Percentiles rank a stretch among this genome's conserved stretches.
phyloP scores from a whole-genome alignment of 768 basidiomycete species.

The Suillus tomentosus region DNA sequence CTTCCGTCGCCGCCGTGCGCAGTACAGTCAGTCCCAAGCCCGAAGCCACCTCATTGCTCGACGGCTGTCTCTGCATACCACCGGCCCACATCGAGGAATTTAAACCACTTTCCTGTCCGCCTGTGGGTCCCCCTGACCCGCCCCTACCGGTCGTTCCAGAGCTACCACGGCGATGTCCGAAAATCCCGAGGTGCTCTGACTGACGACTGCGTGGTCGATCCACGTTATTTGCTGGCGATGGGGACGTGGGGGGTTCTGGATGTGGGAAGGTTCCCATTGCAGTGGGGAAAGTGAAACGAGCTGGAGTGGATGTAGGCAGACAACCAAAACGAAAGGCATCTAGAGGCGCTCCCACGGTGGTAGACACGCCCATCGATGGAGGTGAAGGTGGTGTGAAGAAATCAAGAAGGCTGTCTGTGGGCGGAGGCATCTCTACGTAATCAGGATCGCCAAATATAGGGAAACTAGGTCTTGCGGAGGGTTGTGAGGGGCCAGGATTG shows the following conservation, averaged over 20 bases:
- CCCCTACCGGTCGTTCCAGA: constrained; percentile 34
- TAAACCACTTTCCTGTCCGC: constrained; percentile 34
- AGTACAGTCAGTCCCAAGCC: constrained; percentile 45
- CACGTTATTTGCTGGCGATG: constrained; percentile 33
- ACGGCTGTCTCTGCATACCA: constrained; percentile 33
- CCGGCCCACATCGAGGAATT: constrained; percentile 33
- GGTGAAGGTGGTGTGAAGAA: constrained; percentile 50
- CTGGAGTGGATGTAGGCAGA: constrained; percentile 54
- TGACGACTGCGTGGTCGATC: constrained; percentile 38
- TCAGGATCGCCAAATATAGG: constrained; percentile 43
- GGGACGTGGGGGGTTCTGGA: constrained; percentile 37
- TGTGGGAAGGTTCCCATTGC: constrained; percentile 39
- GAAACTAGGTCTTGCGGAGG: constrained; percentile 29
- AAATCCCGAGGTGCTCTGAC: constrained; percentile 32
- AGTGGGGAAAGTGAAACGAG: constrained; percentile 39
- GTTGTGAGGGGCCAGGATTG: constrained; percentile 13
- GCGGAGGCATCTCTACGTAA: constrained; percentile 46
- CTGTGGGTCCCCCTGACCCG: constrained; percentile 29
- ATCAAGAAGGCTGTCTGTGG: constrained; percentile 53
- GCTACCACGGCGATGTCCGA: constrained; percentile 40
- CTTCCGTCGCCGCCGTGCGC: constrained; percentile 41
- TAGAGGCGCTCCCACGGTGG: constrained; percentile 54
- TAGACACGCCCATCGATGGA: constrained; percentile 33
- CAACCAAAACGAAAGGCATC: constrained; percentile 56
- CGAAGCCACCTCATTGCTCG: constrained; percentile 50